phyloP scores from a whole-genome alignment of 371 early-diverging fungal genomes.

The Cokeromyces recurvatus region DNA sequence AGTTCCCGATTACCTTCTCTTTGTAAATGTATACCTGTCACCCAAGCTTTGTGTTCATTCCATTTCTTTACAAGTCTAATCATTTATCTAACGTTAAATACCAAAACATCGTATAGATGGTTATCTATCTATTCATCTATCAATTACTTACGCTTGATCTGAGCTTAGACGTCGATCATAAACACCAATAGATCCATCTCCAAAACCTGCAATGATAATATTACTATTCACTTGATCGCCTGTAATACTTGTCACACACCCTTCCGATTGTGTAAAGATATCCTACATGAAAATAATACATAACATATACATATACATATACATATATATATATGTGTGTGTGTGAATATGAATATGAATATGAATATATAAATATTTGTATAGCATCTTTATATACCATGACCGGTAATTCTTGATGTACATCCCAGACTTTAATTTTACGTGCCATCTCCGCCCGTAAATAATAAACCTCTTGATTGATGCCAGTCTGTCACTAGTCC shows the following conservation, averaged over 20 bases:
- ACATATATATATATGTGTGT: too few species aligned
- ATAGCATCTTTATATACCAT: conserved; percentile 37
- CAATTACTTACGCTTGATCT: conserved; percentile 47
- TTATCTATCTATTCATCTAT: too few species aligned
- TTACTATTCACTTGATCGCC: conserved; percentile 66
- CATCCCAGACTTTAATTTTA: conserved; percentile 81
- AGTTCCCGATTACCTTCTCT: conserved; percentile 58
- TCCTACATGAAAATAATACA: conserved; percentile 45
- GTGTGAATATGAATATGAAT: too few species aligned
- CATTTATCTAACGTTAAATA: too few species aligned
- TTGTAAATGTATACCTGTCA: conserved; percentile 64
- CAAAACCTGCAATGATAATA: conserved; percentile 74
- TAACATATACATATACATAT: too few species aligned
- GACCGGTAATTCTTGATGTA: conserved; percentile 68
- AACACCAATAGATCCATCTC: conserved; percentile 75
- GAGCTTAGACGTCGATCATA: conserved; percentile 69
- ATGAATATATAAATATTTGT: neutral
- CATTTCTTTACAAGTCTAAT: conserved; percentile 53
- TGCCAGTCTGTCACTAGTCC: conserved; percentile 80
- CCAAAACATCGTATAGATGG: too few species aligned
- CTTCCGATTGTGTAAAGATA: conserved; percentile 63
- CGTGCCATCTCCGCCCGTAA: conserved; percentile 72
- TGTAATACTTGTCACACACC: conserved; percentile 67
- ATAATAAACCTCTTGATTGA: conserved; percentile 62
- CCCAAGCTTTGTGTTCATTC: conserved; percentile 63